A percentile compares a stretch with the other conserved stretches of the same genome.
Conservation (phyloP, 495 filamentous ascomycete species). For the Penicillium lagena region DNA sequence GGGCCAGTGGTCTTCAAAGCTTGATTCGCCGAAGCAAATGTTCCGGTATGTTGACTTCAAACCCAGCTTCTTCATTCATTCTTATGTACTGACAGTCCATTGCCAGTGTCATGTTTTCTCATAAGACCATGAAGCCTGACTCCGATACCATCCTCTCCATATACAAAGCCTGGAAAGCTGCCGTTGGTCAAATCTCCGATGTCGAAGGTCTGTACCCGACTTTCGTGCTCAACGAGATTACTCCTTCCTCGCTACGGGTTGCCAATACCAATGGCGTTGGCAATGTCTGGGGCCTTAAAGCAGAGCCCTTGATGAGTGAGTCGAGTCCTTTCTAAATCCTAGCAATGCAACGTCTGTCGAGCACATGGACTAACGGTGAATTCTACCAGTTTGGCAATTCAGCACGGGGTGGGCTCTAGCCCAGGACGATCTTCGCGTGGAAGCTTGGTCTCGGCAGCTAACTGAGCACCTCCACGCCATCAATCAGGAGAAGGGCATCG, state of each 20-base stretch:
- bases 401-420: conserved; percentile 20
- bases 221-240: conserved; percentile 17
- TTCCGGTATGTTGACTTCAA: conserved; percentile 10
- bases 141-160: conserved; percentile 9
- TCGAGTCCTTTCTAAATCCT: not conserved
- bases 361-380: no score
- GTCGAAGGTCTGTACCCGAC: conserved; percentile 22
- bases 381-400: conserved; percentile 21
- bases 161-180: conserved; percentile 20
- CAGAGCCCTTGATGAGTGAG: conserved; percentile 18
- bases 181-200: conserved; percentile 16
- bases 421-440: conserved; percentile 23
- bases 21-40: conserved; percentile 25
- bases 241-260: conserved; percentile 8
- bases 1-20: conserved; percentile 5
- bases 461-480: conserved; percentile 12
- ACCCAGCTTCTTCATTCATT: not conserved
- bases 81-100: not conserved
- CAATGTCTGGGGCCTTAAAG: conserved; percentile 33
- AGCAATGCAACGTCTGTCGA: no score
- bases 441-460: conserved; percentile 19
- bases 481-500: conserved; percentile 11
- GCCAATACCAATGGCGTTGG: conserved; percentile 22
- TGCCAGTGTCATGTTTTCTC: conserved; percentile 16
- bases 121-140: conserved; percentile 19